Conservation (phyloP, 805 yeast genomes). For the Wickerhamiella australiensis region DNA sequence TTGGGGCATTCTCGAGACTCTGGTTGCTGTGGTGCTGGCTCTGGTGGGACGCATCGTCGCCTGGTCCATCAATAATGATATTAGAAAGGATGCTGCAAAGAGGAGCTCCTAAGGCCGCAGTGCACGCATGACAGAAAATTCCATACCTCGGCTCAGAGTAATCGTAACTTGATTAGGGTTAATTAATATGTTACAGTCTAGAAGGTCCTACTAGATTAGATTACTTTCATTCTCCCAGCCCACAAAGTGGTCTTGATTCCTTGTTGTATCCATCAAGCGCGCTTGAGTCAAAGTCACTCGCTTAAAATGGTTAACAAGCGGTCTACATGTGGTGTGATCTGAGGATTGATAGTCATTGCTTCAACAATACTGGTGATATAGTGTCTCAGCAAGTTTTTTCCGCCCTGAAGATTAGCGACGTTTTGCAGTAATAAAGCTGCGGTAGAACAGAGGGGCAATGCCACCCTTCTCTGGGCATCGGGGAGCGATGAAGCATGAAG, state of each 20-base stretch:
- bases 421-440: conserved; percentile 30
- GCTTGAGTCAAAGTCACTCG: not conserved
- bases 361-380: conserved; percentile 17
- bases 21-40: conserved; percentile 20
- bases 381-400: conserved; percentile 19
- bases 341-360: conserved; percentile 21
- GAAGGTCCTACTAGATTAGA: not conserved
- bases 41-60: conserved; percentile 20
- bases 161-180: not conserved
- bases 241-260: too few relatives aligned
- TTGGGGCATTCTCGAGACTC: conserved; percentile 20
- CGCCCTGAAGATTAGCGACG: conserved; percentile 25
- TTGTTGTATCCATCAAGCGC: too few relatives aligned
- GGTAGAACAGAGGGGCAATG: conserved; percentile 26
- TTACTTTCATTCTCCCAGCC: too few relatives aligned
- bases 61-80: conserved; percentile 20
- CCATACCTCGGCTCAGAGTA: too few relatives aligned
- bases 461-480: conserved; percentile 15
- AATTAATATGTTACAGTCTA: not conserved
- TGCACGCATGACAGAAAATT: too few relatives aligned
- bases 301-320: conserved; percentile 17
- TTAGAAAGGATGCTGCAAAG: conserved; percentile 4
- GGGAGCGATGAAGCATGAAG: conserved; percentile 11
- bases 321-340: conserved; percentile 21
- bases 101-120: not conserved